Evolutionary conservation across 2,329 filamentous ascomycete species (phyloP).

Genomic region (Tympanopsis confertula): DNA sequence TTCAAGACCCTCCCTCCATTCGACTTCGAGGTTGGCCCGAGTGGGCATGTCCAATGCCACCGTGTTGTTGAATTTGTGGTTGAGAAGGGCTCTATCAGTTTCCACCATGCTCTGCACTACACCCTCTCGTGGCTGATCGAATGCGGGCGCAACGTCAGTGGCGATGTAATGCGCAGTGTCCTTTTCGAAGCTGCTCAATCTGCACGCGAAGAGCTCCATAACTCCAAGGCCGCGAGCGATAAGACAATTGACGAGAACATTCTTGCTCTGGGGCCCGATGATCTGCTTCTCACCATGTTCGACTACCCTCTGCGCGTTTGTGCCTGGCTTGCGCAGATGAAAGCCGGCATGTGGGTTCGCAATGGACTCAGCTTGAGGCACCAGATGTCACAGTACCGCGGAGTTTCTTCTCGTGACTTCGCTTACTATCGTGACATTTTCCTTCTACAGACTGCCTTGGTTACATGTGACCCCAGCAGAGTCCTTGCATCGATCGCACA

Average conservation of each 20-base stretch:
- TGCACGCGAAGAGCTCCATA: no score
- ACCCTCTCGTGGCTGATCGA: constrained; percentile 93
- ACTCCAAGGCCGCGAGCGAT: no score
- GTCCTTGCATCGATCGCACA: constrained; percentile 85
- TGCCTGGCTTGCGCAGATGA: constrained; percentile 95
- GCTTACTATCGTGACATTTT: constrained; percentile 93
- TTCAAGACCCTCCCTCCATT: constrained; percentile 73
- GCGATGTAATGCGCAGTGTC: constrained; percentile 53
- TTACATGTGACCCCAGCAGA: constrained; percentile 70
- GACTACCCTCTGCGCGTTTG: constrained; percentile 89
- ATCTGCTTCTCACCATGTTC: constrained; percentile 76
- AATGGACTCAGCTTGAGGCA: constrained; percentile 93
- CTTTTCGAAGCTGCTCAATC: constrained; percentile 22
- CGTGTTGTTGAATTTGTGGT: constrained; percentile 58
- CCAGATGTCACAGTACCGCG: constrained; percentile 86
- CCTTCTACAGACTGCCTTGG: constrained; percentile 79
- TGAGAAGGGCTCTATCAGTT: constrained; percentile 83
- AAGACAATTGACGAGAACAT: background rate
- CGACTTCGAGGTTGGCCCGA: constrained; percentile 55
- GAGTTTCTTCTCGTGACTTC: constrained; percentile 78
- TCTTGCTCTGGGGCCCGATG: constrained; percentile 44
- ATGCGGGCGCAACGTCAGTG: constrained; percentile 65
- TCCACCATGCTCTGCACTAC: constrained; percentile 94
- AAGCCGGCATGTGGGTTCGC: constrained; percentile 94
- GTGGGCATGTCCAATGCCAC: constrained; percentile 56